Conservation (phyloP, 306 rosid genomes). For the Citrullus mucosospermus region DNA sequence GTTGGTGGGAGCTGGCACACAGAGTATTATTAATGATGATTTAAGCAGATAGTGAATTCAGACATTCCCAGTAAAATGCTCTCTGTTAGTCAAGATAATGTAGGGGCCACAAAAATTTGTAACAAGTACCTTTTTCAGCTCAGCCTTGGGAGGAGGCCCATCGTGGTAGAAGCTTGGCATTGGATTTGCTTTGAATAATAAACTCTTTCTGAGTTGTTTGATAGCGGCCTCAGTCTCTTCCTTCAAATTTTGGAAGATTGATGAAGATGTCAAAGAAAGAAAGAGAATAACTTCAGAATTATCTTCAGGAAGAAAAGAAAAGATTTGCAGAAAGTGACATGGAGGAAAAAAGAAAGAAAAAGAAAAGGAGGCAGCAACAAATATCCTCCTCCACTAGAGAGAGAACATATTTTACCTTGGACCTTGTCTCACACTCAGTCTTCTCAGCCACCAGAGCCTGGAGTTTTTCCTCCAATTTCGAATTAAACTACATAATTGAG, state of each 20-base stretch:
- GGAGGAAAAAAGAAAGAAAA: background rate
- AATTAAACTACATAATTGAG: conserved; percentile 44
- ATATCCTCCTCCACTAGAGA: background rate
- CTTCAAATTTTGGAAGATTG: conserved; percentile 35
- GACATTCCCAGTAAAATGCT: background rate
- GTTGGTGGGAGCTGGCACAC: conserved; percentile 72
- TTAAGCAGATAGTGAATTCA: conserved; percentile 8
- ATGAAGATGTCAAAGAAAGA: background rate
- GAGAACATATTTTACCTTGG: conserved; percentile 49
- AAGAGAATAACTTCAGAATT: background rate
- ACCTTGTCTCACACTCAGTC: conserved; percentile 75
- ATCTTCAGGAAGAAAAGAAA: background rate
- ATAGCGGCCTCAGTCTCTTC: conserved; percentile 79
- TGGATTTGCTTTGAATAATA: conserved; percentile 83
- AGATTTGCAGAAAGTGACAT: background rate
- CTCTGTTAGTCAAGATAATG: background rate
- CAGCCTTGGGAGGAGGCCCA: conserved; percentile 93
- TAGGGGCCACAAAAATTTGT: background rate
- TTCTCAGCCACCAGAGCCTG: conserved; percentile 85
- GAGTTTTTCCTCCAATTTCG: conserved; percentile 82
- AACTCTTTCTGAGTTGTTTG: conserved; percentile 83
- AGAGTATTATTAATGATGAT: conserved; percentile 11
- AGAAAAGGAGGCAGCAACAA: background rate
- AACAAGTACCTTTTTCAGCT: conserved; percentile 67
- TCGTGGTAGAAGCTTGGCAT: conserved; percentile 98